These are phyloP conservation scores for Danielia oregonensis DNA, from an alignment of 805 yeast species.

Conservation along the genomic window DNA sequence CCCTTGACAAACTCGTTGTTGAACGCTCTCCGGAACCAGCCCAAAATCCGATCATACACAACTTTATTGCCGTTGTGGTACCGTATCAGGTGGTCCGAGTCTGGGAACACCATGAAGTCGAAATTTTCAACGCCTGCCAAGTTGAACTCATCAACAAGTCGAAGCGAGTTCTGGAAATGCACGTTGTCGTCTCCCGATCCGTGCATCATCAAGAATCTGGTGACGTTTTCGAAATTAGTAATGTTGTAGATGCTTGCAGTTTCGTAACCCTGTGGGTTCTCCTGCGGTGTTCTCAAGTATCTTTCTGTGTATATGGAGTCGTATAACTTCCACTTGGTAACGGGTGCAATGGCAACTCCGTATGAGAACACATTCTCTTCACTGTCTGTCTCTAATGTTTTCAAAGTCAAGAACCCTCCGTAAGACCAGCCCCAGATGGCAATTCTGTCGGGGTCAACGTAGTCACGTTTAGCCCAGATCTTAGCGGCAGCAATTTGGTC, in stretches of 20 bases:
- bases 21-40: conserved; percentile 18
- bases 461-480: conserved; percentile 56
- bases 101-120: conserved; percentile 77
- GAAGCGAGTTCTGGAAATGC: conserved; percentile 85
- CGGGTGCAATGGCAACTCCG: conserved; percentile 97
- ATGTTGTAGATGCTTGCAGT: conserved; percentile 54
- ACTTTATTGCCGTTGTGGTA: conserved; percentile 71
- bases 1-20: conserved; percentile 13
- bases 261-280: conserved; percentile 61
- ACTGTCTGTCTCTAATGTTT: conserved; percentile 75
- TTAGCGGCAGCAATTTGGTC: conserved; percentile 89
- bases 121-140: conserved; percentile 75
- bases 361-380: conserved; percentile 69
- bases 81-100: conserved; percentile 69
- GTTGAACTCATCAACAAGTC: conserved; percentile 72
- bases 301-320: conserved; percentile 95
- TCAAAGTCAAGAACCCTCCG: conserved; percentile 91
- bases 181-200: conserved; percentile 98
- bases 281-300: conserved; percentile 81
- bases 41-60: conserved; percentile 51
- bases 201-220: conserved; percentile 83
- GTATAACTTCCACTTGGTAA: conserved; percentile 88
- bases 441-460: conserved; percentile 63
- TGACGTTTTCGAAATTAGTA: conserved; percentile 49
- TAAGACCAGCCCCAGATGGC: conserved; percentile 99